Evolutionary conservation across 495 filamentous ascomycete genomes (phyloP).

Genomic region (Hypoxylon cercidicola): DNA sequence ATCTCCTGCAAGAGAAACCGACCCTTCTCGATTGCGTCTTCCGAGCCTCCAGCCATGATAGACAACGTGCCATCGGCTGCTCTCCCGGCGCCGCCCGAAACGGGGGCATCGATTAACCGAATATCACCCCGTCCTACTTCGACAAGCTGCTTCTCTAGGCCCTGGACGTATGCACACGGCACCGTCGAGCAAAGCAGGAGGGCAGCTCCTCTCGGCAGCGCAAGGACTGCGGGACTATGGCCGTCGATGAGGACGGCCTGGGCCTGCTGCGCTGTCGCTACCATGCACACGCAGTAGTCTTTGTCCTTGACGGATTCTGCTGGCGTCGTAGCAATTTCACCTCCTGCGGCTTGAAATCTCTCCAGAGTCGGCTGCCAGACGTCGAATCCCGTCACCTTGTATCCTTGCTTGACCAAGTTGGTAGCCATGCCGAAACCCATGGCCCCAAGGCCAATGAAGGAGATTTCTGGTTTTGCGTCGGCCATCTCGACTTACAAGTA

Average conservation of each 20-base stretch:
- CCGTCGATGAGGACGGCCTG: conserved; percentile 71
- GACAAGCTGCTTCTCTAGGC: conserved; percentile 65
- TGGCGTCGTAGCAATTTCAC: conserved; percentile 68
- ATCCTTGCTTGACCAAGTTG: conserved; percentile 75
- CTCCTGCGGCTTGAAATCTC: conserved; percentile 73
- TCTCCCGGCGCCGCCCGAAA: conserved; percentile 78
- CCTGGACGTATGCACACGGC: conserved; percentile 71
- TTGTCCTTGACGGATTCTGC: conserved; percentile 70
- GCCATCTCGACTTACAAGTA: conserved; percentile 37
- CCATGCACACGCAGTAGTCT: conserved; percentile 78
- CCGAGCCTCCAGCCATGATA: conserved; percentile 78
- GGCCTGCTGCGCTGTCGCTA: conserved; percentile 78
- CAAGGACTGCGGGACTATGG: conserved; percentile 65
- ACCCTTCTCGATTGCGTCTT: conserved; percentile 67
- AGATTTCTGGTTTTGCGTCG: conserved; percentile 63
- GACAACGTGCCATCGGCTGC: conserved; percentile 81
- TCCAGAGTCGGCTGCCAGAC: conserved; percentile 78
- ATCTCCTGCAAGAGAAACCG: conserved; percentile 71
- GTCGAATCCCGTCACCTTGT: conserved; percentile 78
- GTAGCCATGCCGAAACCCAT: conserved; percentile 92
- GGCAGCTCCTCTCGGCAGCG: conserved; percentile 66
- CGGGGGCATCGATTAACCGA: conserved; percentile 76
- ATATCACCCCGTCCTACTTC: conserved; percentile 69
- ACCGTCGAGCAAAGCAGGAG: conserved; percentile 82
- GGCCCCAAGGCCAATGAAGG: conserved; percentile 86